Evolutionary conservation across 345 rosid genomes (phyloP), one percentile per base, ranked within the genome.

Genomic region (Psidium friedrichsthalianum): DNA sequence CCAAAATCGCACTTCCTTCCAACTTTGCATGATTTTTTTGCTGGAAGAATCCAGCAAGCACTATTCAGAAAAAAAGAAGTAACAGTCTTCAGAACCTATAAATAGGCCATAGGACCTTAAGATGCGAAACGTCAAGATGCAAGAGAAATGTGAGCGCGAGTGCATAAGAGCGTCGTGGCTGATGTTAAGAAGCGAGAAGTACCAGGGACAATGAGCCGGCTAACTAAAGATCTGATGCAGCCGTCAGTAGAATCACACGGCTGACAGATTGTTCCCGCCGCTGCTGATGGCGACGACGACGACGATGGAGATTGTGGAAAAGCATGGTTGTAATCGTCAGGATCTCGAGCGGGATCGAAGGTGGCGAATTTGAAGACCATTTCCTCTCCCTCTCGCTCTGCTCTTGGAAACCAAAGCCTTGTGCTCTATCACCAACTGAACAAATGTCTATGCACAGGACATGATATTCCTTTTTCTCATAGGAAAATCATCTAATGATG

Each of bases 321-420:
- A 64, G 47, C 78, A 64, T 16, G 51, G 76, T 40, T 47, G 44
- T 81, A 85, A 74, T 85, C 87, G 51, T 78, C 76, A 29, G 80
- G 83, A 49, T 15, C 74, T 80, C 51, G 76, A 16, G 84, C 27
- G 56, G 58, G 83, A 55, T 85, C 87, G 8, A 85, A 18, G 74
- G 87, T 85, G 8, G n/a, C 47, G 21, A 85, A 74, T 22, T 85
- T 85, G 87, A 85, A 80, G 40, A 76, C 86, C 86, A 85, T 85
- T 18, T 64, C 24, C 42, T 64, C 32, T 64, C 36, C 44, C 78
- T 64, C 36, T 20, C 44, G 0, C 78, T 16, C 47, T 10, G 13
- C 78, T 18, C 78, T 40, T 9, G 78, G 20, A 32, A 32, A 32
- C 78, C 78, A 13, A 18, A 64, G 32, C 44, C 78, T 64, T 64